Base-by-base conservation (phyloP, 192 early-diverging fungal species). In the Coemansia sp. region DNA sequence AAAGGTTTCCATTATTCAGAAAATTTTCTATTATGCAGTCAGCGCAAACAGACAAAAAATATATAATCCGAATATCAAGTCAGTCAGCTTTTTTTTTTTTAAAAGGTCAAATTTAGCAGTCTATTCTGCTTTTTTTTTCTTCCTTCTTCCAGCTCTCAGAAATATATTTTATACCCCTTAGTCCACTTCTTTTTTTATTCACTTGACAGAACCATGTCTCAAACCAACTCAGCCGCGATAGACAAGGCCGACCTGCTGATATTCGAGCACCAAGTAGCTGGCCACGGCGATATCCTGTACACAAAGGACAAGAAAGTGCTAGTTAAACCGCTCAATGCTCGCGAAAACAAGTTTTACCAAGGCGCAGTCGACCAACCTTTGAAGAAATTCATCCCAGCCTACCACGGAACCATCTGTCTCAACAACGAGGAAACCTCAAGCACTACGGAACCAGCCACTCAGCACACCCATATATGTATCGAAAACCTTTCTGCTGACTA, bases 201-300 rank as follows among this genome's bases (percentile, higher is more conserved):
- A 7, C 3, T 45, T 3, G 16, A 45, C 42, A 45, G 12, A 7
- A 11, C 2, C 42, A 45, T 45, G 42, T 2, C 42, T 45, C 2
- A 12, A 7, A 45, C 42, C 3, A 55, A 0, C 30, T 2, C 6
- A 29, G 10, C 42, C 42, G 42, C 22, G 4, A 55, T 55, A 25
- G 52, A 29, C 52, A 50, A 61, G 31, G 48, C 57, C 17, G 58
- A 50, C 29, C 33, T 65, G 4, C 51, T 56, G 29, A 76, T 73
- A 6, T 87, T 91, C 36, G 79, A 83, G 48, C 77, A 87, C 60
- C 94, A 96, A 79, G 85, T 96, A n/a, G 93, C 90, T 14, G 94
- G 94, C 0, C 94, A 95, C 67, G 86, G 86, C 33, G 84, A 85
- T 48, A 74, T 91, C 2, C 65, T 94, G 34, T 71, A 80, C 17